phyloP scores from a whole-genome alignment of 192 early-diverging fungal genomes.

The Coemansia sp. region DNA sequence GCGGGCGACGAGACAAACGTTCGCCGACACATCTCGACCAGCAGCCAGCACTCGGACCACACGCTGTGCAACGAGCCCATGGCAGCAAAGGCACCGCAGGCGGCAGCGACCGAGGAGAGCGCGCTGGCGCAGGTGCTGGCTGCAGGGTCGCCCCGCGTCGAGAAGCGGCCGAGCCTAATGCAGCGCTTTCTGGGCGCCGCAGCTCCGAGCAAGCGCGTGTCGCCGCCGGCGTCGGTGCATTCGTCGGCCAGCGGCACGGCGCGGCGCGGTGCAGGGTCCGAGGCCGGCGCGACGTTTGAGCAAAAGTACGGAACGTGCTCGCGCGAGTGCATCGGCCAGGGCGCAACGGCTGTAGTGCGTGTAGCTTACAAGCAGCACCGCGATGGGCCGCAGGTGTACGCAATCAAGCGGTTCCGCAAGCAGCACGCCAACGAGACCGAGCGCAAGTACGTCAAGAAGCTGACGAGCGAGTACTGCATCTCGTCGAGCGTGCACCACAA shows the following conservation, averaged over 20 bases:
- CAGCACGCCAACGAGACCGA: constrained; percentile 81
- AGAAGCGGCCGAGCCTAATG: constrained; percentile 54
- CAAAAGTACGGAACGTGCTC: constrained; percentile 83
- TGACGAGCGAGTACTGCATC: constrained; percentile 94
- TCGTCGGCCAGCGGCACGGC: constrained; percentile 26
- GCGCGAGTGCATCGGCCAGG: constrained; percentile 77
- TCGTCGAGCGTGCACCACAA: constrained; percentile 84
- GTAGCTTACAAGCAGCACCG: constrained; percentile 74
- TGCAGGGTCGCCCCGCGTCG: constrained; percentile 33
- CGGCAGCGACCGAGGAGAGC: constrained; percentile 9
- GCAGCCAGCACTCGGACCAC: constrained; percentile 42
- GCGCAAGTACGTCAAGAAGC: constrained; percentile 94
- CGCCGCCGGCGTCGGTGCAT: constrained; percentile 34
- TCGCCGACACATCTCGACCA: constrained; percentile 44
- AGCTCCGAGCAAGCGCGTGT: constrained; percentile 17
- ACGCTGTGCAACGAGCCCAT: constrained; percentile 46
- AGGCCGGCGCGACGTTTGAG: constrained; percentile 38
- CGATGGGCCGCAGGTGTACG: constrained; percentile 66
- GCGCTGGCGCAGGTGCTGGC: constrained; percentile 43
- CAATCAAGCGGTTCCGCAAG: constrained; percentile 93
- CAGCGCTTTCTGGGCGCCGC: constrained; percentile 47
- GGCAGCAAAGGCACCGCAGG: constrained; percentile 16
- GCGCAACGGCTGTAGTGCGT: constrained; percentile 89
- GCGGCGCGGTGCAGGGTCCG: constrained; percentile 31
- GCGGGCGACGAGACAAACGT: constrained; percentile 11